Percentiles rank a stretch among this genome's conserved stretches.
phyloP scores from a whole-genome alignment of 495 filamentous ascomycete genomes.

The Xylaria flabelliformis region DNA sequence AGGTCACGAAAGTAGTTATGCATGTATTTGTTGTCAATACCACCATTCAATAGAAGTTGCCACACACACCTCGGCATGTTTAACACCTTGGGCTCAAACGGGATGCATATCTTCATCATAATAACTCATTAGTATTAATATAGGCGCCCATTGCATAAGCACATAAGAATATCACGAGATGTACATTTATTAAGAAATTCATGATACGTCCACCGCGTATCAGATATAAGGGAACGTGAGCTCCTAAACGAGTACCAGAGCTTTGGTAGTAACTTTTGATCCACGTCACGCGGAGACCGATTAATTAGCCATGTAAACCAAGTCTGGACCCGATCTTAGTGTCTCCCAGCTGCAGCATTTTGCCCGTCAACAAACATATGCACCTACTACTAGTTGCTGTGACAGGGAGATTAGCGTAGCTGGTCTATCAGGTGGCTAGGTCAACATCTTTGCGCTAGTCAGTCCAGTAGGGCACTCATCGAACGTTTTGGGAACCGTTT shows the following conservation, averaged over 20 bases:
- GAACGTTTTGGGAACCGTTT: conserved; percentile 27
- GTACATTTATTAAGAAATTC: not conserved
- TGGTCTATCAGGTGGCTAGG: conserved; percentile 1
- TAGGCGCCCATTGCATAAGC: not conserved
- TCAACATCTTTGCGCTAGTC: not conserved
- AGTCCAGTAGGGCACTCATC: conserved; percentile 12
- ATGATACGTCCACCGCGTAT: not conserved
- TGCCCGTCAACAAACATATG: conserved; percentile 14
- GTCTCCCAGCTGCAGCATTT: conserved; percentile 3
- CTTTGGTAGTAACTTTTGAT: not conserved
- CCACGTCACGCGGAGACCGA: not conserved
- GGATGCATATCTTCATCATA: not conserved
- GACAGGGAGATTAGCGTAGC: not conserved
- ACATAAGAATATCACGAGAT: not conserved
- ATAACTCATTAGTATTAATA: not conserved
- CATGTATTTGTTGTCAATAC: conserved; percentile 13
- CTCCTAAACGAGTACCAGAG: conserved; percentile 6
- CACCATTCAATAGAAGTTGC: conserved; percentile 6
- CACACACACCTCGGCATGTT: not conserved
- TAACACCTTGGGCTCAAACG: not conserved
- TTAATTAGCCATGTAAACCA: conserved; percentile 13
- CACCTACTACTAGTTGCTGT: conserved; percentile 23
- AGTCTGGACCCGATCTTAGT: conserved; percentile 5
- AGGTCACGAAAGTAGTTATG: conserved; percentile 6
- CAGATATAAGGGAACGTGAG: not conserved